Conservation (phyloP, 1,284 basidiomycete genomes). For the Cutaneotrichosporon daszewskae region DNA sequence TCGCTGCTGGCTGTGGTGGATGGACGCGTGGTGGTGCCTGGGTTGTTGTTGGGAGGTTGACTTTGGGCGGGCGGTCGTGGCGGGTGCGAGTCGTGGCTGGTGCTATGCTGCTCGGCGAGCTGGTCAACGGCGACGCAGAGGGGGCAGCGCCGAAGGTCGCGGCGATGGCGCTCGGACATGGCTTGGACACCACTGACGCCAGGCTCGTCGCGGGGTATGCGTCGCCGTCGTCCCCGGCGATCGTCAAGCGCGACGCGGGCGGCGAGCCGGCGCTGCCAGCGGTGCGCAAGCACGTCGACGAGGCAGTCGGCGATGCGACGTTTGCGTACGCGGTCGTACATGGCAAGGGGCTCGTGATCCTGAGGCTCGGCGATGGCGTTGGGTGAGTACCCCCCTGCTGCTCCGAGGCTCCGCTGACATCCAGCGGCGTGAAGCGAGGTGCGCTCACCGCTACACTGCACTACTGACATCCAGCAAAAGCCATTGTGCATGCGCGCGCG, state of each 20-base stretch:
- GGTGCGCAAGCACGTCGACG: constrained; percentile 5
- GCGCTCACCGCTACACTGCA: background rate
- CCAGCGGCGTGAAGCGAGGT: constrained; percentile 20
- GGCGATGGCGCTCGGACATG: background rate
- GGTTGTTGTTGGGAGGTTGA: too few species aligned
- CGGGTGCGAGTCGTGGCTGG: too few species aligned
- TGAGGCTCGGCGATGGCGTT: constrained; percentile 19
- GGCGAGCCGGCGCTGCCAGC: constrained; percentile 19
- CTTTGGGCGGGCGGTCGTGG: too few species aligned
- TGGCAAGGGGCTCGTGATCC: constrained; percentile 12
- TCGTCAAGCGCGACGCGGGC: constrained; percentile 23
- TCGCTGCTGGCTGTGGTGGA: too few species aligned
- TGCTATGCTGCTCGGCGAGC: background rate
- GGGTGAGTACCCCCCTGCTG: constrained; percentile 23
- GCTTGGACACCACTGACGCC: constrained; percentile 2
- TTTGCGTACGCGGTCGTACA: constrained; percentile 13
- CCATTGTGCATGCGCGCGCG: constrained; percentile 38
- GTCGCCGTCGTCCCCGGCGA: constrained; percentile 7
- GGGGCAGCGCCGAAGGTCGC: background rate
- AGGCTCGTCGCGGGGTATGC: constrained; percentile 33
- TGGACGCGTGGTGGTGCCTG: too few species aligned
- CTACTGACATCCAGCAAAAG: constrained; percentile 23
- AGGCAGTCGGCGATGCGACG: constrained; percentile 3
- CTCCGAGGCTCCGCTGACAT: background rate
- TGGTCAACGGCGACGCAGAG: background rate